A percentile compares a stretch with the other conserved stretches of the same genome.
Evolutionary conservation across 208 protist genomes (phyloP).

Genomic region (Leishmania braziliensis): DNA sequence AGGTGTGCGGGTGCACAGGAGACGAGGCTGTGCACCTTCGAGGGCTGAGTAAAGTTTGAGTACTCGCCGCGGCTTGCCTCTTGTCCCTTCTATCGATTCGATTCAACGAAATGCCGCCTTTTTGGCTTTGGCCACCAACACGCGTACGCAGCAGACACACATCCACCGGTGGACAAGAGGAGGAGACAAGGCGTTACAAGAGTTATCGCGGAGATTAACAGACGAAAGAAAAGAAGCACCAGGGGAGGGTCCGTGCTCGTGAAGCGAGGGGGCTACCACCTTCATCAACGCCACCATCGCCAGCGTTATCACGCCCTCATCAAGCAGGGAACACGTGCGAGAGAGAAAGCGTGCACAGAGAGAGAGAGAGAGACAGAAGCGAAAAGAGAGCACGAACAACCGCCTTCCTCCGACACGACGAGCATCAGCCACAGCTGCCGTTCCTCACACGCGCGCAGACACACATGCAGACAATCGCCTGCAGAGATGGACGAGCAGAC

Average conservation of each 20-base stretch:
- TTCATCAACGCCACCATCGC: background rate
- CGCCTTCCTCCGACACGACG: background rate
- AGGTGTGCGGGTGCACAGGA: background rate
- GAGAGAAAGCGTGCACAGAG: background rate
- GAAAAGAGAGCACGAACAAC: background rate
- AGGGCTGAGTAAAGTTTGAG: background rate
- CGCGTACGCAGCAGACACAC: slow-evolving; percentile 2
- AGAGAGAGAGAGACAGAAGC: background rate
- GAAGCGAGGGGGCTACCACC: background rate
- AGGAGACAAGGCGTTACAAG: background rate
- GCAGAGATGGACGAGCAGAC: background rate
- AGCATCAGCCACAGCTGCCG: background rate
- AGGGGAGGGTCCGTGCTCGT: background rate
- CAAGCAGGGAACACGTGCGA: background rate
- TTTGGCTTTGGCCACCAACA: background rate
- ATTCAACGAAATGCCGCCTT: background rate
- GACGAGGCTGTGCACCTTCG: background rate
- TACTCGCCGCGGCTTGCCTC: background rate
- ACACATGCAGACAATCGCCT: background rate
- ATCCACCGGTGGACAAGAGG: background rate
- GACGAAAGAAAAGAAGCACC: background rate
- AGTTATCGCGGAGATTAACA: slow-evolving; percentile 13
- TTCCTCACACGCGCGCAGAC: background rate
- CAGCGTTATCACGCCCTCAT: background rate
- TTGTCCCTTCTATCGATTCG: background rate